Evolutionary conservation across 2,329 filamentous ascomycete genomes (phyloP), one percentile per base, ranked within the genome.

Genomic region (Penicillium sp.): DNA sequence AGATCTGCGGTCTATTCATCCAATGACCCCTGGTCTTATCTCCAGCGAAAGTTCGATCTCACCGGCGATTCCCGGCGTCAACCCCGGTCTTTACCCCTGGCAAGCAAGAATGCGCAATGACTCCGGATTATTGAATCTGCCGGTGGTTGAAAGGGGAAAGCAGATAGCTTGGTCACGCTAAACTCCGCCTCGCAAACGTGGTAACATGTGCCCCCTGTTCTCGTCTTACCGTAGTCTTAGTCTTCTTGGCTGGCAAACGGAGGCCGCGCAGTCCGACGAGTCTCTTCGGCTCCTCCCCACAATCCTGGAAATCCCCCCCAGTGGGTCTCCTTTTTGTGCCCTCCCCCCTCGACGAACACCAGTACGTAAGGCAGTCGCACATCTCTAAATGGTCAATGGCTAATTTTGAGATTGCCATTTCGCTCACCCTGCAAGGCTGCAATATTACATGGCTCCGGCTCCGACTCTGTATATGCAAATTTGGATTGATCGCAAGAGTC

Each of bases 231-330:
- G 26, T 19, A 19, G 11, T 46, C n/a, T 40, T 22, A 25, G 8
- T 43, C 25, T 3, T 43, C 43, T 43, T 25, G 13, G 13, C 40
- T 5, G n/a, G 7, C 43, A 46, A 14, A n/a, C 45, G 25, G 45
- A 28, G 45, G 7, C 45, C 26, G 26, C 14, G 45, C 14, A 30
- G 3, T 16, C 48, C 28, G 48, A 35, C 48, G 25, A 51, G n/a
- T 28, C 45, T 48, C 19, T 22, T 22, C 45, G 45, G 16, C 45
- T 51, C 48, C 28, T 35, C 28, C 48, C 48, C 48, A 51, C 48
- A 22, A 51, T 51, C 28, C n/a, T 35, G 28, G 28, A 51, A 35
- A 35, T 13, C n/a, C 28, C 19, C 19, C 10, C 48, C n/a, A 49
- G 48, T 51, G 48, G 48, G 30, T 35, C 48, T 51, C 6, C 10